phyloP scores from a whole-genome alignment of 2,329 filamentous ascomycete species.

The Sporothrix globosa region DNA sequence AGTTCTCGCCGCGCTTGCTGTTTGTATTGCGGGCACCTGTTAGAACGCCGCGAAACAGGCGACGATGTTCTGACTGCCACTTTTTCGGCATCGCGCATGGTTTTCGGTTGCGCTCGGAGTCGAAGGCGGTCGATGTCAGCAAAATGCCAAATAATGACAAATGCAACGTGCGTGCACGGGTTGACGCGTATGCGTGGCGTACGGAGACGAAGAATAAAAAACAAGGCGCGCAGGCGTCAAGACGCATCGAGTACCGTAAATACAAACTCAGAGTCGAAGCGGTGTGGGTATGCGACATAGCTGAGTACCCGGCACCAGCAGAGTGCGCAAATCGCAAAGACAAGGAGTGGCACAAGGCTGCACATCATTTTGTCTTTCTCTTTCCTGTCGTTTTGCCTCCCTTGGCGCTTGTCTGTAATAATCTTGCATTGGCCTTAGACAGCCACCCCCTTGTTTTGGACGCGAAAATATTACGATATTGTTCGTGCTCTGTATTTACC shows the following conservation, averaged over 20 bases:
- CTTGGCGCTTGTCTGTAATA: neutral
- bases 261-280: neutral
- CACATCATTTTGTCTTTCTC: neutral
- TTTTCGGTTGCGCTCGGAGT: no score
- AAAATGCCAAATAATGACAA: no score
- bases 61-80: neutral
- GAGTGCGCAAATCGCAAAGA: neutral
- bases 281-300: no score
- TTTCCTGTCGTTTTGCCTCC: slow-evolving; percentile 3
- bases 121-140: no score
- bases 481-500: no score
- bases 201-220: neutral
- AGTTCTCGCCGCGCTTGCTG: neutral
- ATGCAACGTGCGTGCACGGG: neutral
- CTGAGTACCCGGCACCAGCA: no score
- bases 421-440: neutral
- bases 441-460: slow-evolving; percentile 2
- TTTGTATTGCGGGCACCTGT: neutral
- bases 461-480: no score
- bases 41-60: neutral
- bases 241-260: neutral
- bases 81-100: neutral
- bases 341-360: neutral
- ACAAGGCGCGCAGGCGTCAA: neutral
- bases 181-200: slow-evolving; percentile 5